Evolutionary conservation across 78 protist genomes (phyloP).

Genomic region (Parvularia atlantis): DNA sequence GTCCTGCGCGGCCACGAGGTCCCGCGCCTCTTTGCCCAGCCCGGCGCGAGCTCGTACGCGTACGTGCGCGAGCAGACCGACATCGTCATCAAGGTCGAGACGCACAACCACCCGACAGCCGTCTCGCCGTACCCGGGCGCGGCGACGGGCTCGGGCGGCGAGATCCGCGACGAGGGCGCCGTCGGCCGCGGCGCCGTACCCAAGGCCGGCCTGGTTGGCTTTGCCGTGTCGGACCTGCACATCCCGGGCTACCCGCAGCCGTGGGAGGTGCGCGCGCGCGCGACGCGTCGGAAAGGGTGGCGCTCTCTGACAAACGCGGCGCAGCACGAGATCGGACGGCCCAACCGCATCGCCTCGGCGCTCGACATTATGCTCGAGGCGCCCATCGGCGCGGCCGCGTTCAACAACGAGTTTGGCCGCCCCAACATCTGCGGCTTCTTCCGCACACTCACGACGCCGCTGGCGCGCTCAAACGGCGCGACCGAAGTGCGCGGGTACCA

Average conservation of each 20-base stretch:
- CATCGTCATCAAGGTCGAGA: constrained; percentile 82
- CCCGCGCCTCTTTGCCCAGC: neutral
- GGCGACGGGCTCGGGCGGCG: constrained; percentile 69
- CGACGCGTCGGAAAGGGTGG: no score
- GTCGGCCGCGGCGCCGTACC: constrained; percentile 70
- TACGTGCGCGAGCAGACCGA: constrained; percentile 10
- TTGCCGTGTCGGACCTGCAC: constrained; percentile 54
- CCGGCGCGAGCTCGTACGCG: constrained; percentile 1
- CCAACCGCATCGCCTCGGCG: constrained; percentile 51
- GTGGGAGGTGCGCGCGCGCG: constrained; percentile 79
- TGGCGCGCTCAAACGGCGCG: neutral
- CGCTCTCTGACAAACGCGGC: no score
- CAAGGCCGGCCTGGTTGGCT: constrained; percentile 76
- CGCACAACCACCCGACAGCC: constrained; percentile 90
- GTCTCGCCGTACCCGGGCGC: constrained; percentile 88
- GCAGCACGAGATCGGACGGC: neutral
- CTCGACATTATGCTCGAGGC: constrained; percentile 75
- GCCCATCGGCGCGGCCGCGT: constrained; percentile 75
- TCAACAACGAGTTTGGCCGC: constrained; percentile 83
- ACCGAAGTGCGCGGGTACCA: constrained; percentile 48
- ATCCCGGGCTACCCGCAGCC: constrained; percentile 67
- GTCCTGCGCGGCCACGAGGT: constrained; percentile 32
- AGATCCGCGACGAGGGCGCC: constrained; percentile 77
- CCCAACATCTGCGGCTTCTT: constrained; percentile 72
- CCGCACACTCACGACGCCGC: constrained; percentile 35